Base-by-base conservation (phyloP, 2,329 filamentous ascomycete species). In the Teratosphaeria viscida region DNA sequence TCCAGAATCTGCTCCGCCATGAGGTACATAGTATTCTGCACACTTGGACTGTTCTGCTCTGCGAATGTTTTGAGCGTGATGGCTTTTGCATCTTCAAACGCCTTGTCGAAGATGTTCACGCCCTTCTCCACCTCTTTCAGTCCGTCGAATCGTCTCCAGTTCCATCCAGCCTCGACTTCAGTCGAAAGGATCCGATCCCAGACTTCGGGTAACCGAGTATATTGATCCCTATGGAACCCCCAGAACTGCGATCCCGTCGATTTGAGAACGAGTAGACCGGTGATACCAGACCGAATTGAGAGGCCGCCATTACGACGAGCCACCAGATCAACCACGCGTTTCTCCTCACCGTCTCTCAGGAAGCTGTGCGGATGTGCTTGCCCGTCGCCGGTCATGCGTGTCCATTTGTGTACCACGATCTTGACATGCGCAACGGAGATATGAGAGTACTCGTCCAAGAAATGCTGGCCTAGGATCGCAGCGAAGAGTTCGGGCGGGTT, bases 21-120 rank as follows among this genome's bases (percentile, higher is more conserved):
- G 80, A 96, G 95, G 80, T 96, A 99, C 94, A 99, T 97, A 62
- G 92, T 97, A 68, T 86, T 87, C 78, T 99, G 94, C 27, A 99
- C 94, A 68, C 90, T 95, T 54, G 94, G 89, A 69, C 90, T 95
- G 71, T 91, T 81, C 71, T 99, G 92, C 71, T 87, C 84, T 52
- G 94, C 92, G 70, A 99, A 99, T 0, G 86, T 89, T 77, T 89
- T 88, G 74, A 96, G 81, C n/a, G 92, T 96, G 73, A 95, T 94
- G 57, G 81, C 79, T 62, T 90, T 82, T n/a, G 90, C 90, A 58
- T 82, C 81, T 65, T 85, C 79, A 82, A 87, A 96, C 23, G 92
- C 89, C 63, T 79, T 76, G 73, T 96, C 86, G 73, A 97, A 99
- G 67, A 83, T 81, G 59, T 80, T 76, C 3, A 81, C 79, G 23